phyloP scores from a whole-genome alignment of 2,329 filamentous ascomycete species.

The Diaporthe citri region DNA sequence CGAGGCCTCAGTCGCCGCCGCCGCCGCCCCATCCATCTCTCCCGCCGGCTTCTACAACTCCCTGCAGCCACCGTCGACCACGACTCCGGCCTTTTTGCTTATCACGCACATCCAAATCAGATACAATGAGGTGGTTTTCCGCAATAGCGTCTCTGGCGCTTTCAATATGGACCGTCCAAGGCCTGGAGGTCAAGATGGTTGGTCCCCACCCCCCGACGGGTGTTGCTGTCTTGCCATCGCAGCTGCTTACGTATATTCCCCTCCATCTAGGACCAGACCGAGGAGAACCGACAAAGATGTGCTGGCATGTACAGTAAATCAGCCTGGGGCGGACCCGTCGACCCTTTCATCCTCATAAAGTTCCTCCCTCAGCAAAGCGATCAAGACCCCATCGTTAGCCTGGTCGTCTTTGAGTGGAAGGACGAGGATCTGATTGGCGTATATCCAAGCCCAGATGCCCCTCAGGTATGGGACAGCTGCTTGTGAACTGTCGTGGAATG shows the following conservation, averaged over 20 bases:
- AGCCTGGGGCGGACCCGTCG: constrained; percentile 87
- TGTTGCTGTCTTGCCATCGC: not conserved
- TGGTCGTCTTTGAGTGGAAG: constrained; percentile 95
- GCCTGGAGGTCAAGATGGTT: constrained; percentile 72
- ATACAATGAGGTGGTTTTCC: constrained; percentile 67
- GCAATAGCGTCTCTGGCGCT: constrained; percentile 64
- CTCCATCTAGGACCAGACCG: constrained; percentile 74
- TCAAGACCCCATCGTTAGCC: constrained; percentile 81
- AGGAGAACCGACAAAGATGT: constrained; percentile 85
- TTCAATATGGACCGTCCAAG: constrained; percentile 66
- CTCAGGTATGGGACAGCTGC: constrained; percentile 59
- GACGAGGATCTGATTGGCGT: constrained; percentile 85
- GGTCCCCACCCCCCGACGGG: constrained; percentile 41
- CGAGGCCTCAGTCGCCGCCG: not conserved
- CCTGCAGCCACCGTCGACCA: not conserved
- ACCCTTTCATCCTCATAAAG: constrained; percentile 90
- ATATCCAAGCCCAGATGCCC: constrained; percentile 65
- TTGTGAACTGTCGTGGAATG: not conserved
- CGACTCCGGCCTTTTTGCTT: not conserved
- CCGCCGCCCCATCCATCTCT: constrained; percentile 21
- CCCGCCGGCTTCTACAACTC: constrained; percentile 6
- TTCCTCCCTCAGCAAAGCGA: constrained; percentile 75
- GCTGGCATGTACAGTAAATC: constrained; percentile 92
- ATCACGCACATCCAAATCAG: constrained; percentile 38
- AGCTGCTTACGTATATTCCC: constrained; percentile 33